Evolutionary conservation across 2,329 filamentous ascomycete genomes (phyloP).

Genomic region (Trichophyton schoenleinii): DNA sequence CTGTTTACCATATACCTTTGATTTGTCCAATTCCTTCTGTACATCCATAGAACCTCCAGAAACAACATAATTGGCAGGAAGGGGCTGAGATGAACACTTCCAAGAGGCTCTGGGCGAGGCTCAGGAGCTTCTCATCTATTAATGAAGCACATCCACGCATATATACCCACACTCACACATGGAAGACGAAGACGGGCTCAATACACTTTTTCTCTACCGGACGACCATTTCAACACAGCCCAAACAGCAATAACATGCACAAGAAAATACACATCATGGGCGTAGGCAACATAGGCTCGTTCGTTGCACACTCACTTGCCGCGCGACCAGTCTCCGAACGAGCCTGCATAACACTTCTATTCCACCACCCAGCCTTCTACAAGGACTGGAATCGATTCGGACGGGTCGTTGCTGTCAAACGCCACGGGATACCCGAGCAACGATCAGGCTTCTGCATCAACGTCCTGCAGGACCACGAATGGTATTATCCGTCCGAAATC

Average conservation of each 20-base stretch:
- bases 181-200: neutral
- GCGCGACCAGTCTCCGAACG: conserved; percentile 39
- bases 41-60: neutral
- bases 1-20: neutral
- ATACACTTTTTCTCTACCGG: neutral
- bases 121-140: neutral
- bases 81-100: neutral
- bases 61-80: neutral
- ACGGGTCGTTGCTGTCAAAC: conserved; percentile 24
- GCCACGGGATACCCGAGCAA: conserved; percentile 30
- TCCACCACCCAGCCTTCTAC: conserved; percentile 44
- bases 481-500: conserved; percentile 22
- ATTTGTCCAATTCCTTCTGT: neutral
- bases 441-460: conserved; percentile 35
- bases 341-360: conserved; percentile 68
- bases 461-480: conserved; percentile 23
- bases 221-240: neutral
- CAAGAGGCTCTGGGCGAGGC: neutral
- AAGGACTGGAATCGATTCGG: conserved; percentile 22
- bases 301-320: conserved; percentile 62
- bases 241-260: neutral
- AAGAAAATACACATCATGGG: conserved; percentile 64
- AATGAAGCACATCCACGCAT: neutral
- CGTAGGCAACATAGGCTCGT: conserved; percentile 64
- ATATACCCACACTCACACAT: neutral